Percentiles rank a stretch among this genome's conserved stretches.
Conservation (phyloP, 75 land plant genomes). For the Picea sitchensis region DNA sequence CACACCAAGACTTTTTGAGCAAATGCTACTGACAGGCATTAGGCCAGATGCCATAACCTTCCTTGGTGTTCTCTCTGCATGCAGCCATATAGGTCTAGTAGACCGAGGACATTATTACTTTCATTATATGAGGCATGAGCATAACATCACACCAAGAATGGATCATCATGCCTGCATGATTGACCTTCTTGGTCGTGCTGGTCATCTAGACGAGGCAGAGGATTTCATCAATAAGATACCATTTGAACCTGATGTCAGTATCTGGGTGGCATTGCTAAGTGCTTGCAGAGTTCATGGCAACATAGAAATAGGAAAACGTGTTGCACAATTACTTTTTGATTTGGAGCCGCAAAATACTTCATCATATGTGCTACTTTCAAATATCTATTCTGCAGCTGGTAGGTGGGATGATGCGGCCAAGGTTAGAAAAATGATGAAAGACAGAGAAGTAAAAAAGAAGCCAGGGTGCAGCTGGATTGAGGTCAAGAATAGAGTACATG, state of each 20-base stretch:
- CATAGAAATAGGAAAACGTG: constrained; percentile 32
- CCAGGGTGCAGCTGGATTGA: constrained; percentile 55
- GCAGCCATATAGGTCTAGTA: constrained; percentile 57
- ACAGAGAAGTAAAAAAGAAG: constrained; percentile 29
- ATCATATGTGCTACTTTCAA: constrained; percentile 48
- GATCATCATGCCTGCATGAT: constrained; percentile 62
- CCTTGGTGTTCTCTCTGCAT: constrained; percentile 65
- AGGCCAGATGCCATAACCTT: constrained; percentile 61
- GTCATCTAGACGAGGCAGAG: constrained; percentile 42
- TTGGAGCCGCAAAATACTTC: constrained; percentile 58
- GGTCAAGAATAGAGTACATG: constrained; percentile 32
- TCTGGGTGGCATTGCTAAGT: constrained; percentile 54
- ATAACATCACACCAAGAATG: constrained; percentile 26
- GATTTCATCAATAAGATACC: constrained; percentile 44
- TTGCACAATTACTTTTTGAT: constrained; percentile 36
- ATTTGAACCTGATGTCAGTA: constrained; percentile 34
- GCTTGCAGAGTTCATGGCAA: constrained; percentile 51
- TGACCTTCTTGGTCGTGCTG: constrained; percentile 56
- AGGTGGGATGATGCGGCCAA: constrained; percentile 40
- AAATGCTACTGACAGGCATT: constrained; percentile 42
- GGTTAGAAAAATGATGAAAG: constrained; percentile 35
- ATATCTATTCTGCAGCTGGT: constrained; percentile 47
- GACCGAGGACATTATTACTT: constrained; percentile 47
- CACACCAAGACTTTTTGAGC: constrained; percentile 42
- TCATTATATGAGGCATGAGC: constrained; percentile 28